Evolutionary conservation across 331 rosid species (phyloP).

Genomic region (Cydonia oblonga): DNA sequence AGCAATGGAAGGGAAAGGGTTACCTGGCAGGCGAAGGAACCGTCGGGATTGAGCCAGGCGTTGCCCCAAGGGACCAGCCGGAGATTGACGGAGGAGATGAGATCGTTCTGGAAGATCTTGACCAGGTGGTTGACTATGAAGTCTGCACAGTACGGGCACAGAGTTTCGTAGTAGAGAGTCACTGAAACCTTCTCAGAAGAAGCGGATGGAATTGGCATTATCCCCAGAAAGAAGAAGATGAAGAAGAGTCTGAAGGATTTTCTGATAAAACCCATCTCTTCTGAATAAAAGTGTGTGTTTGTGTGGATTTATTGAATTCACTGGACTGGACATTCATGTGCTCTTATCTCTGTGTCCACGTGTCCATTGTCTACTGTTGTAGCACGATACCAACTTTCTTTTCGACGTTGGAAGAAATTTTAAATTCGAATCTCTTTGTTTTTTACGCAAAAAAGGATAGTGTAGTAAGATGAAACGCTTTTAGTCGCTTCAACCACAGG

Average conservation of each 20-base stretch:
- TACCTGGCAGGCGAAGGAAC: constrained; percentile 58
- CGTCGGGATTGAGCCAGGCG: constrained; percentile 47
- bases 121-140: constrained; percentile 64
- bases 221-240: neutral
- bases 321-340: too few species aligned
- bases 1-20: neutral
- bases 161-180: constrained; percentile 64
- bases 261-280: neutral
- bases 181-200: constrained; percentile 36
- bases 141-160: constrained; percentile 79
- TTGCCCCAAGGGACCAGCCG: constrained; percentile 91
- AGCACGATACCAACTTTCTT: too few species aligned
- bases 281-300: too few species aligned
- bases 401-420: too few species aligned
- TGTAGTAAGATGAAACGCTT: too few species aligned
- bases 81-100: constrained; percentile 58
- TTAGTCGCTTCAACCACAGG: too few species aligned
- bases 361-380: too few species aligned
- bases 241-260: neutral
- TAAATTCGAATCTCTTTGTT: too few species aligned
- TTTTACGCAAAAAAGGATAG: too few species aligned
- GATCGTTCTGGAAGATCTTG: constrained; percentile 56
- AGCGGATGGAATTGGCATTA: neutral
- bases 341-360: too few species aligned
- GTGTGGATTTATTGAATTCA: too few species aligned